A percentile compares a stretch with the other conserved stretches of the same genome.
Evolutionary conservation across 305 asterid species (phyloP).

Genomic region (Solanum aculeatissimum): DNA sequence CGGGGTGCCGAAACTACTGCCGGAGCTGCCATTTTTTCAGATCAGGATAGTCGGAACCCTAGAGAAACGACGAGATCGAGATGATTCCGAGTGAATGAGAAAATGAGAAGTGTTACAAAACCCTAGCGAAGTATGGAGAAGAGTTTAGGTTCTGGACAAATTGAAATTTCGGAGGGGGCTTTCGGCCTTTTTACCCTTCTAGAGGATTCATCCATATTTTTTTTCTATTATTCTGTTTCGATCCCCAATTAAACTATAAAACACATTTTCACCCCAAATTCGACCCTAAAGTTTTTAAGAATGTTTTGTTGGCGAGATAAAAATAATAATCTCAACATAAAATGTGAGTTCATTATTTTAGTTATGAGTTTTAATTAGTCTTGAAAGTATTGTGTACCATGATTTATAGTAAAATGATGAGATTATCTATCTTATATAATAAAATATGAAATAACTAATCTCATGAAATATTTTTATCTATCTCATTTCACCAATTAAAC

Average conservation of each 20-base stretch:
- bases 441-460: neutral
- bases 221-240: neutral
- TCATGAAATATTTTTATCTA: neutral
- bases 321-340: neutral
- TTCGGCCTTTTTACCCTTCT: neutral
- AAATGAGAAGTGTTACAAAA: constrained; percentile 14
- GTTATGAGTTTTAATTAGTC: neutral
- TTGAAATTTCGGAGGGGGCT: neutral
- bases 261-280: neutral
- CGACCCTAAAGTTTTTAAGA: neutral
- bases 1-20: constrained; percentile 32
- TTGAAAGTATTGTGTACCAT: neutral
- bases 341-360: neutral
- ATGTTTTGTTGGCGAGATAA: neutral
- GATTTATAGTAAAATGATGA: neutral
- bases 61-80: neutral
- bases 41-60: neutral
- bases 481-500: neutral
- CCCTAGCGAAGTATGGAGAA: constrained; percentile 15
- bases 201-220: neutral
- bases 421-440: neutral
- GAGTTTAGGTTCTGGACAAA: neutral
- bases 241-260: neutral
- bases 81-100: neutral
- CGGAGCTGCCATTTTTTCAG: constrained; percentile 47